Evolutionary conservation across 805 yeast species (phyloP), one percentile per base, ranked within the genome.

Genomic region (Yamadazyma paraphyllophila): DNA sequence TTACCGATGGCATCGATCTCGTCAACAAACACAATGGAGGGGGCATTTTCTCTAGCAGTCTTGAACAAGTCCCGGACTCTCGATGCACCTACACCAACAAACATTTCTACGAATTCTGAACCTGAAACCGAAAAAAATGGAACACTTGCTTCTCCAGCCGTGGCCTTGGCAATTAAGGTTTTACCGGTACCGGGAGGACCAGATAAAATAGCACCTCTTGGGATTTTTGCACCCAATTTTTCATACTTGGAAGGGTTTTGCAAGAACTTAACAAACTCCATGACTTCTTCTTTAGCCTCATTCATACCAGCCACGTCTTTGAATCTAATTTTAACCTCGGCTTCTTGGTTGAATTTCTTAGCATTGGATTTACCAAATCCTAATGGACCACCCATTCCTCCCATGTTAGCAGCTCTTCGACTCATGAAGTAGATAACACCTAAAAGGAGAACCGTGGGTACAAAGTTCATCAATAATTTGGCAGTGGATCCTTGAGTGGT

Each of bases 111-210:
- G 55, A 90, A 90, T 63, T 90, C 97, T 11, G 96, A 88, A 57
- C 96, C 97, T 1, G 95, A 85, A 6, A 90, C 96, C 16, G 94
- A 83, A 53, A 82, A 82, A 63, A 90, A 90, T 20, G 97, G 96
- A 42, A 90, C 97, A 41, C 88, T 94, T 1, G 97, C 96, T 64
- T 90, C 97, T 56, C 97, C 97, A 2, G 97, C 97, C 20, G 97
- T 90, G 10, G 97, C 97, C 64, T 87, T 89, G 17, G 97, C 97
- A 46, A 90, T 69, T 51, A 90, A 68, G 0, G 97, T 90, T 66
- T 90, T 90, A 80, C 97, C 97, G 2, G 97, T 90, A 73, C 97
- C 97, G 36, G 97, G 97, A 13, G 96, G 95, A 54, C 97, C 97
- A 10, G 95, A 85, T 41, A 90, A 69, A 53, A 90, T 87, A 6